These are phyloP conservation scores for Beauveria asiatica DNA, from an alignment of 2,329 filamentous ascomycete genomes.

Conservation along the genomic window DNA sequence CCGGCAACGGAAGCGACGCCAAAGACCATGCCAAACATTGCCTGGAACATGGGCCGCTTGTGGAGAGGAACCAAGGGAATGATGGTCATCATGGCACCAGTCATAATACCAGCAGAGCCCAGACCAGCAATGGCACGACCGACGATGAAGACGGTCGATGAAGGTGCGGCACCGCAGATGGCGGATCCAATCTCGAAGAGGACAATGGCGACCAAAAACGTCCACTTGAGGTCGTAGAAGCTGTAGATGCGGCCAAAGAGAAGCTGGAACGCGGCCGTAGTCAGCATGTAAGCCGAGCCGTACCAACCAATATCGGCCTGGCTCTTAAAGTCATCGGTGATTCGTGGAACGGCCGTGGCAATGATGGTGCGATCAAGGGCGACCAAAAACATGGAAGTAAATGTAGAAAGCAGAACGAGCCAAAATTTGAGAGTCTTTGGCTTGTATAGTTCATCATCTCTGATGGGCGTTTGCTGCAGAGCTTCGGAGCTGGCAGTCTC, in stretches of 20 bases:
- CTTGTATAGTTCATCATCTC: slow-evolving; percentile 34
- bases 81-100: slow-evolving; percentile 48
- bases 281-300: slow-evolving; percentile 50
- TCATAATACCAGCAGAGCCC: slow-evolving; percentile 49
- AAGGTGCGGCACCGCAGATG: slow-evolving; percentile 46
- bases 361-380: slow-evolving; percentile 48
- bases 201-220: slow-evolving; percentile 38
- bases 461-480: not conserved
- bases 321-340: slow-evolving; percentile 43
- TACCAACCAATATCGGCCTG: slow-evolving; percentile 54
- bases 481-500: not conserved
- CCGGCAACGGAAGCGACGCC: slow-evolving; percentile 26
- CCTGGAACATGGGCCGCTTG: slow-evolving; percentile 51
- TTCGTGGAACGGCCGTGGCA: slow-evolving; percentile 36
- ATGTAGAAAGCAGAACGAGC: slow-evolving; percentile 45
- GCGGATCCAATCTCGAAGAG: slow-evolving; percentile 47
- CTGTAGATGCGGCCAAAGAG: slow-evolving; percentile 47
- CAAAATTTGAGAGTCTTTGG: slow-evolving; percentile 47
- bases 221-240: slow-evolving; percentile 42
- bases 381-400: slow-evolving; percentile 48
- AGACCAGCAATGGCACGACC: slow-evolving; percentile 49
- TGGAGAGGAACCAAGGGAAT: slow-evolving; percentile 51
- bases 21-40: slow-evolving; percentile 31
- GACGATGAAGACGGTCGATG: slow-evolving; percentile 44
- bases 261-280: slow-evolving; percentile 44